These are phyloP conservation scores for Boletus reticulatus DNA, from an alignment of 768 basidiomycete species.

Conservation along the genomic window DNA sequence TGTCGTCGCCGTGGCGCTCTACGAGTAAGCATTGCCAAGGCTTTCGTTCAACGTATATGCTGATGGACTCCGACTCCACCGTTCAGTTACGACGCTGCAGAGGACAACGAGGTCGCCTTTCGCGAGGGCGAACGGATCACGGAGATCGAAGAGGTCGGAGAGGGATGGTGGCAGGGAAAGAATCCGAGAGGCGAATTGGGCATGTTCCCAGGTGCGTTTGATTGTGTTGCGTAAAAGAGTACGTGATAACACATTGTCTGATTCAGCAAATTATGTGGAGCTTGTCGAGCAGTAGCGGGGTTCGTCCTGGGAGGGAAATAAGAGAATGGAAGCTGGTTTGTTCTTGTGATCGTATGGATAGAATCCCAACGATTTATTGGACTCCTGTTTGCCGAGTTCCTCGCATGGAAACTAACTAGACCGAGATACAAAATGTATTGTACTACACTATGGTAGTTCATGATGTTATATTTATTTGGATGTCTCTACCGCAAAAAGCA, in stretches of 20 bases:
- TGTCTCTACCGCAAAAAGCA: too few relatives aligned
- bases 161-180: slow-evolving; percentile 89
- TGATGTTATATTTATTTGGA: too few relatives aligned
- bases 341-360: too few relatives aligned
- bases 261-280: slow-evolving; percentile 21
- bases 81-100: slow-evolving; percentile 79
- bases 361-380: too few relatives aligned
- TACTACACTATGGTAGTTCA: too few relatives aligned
- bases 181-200: slow-evolving; percentile 55
- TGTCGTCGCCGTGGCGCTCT: slow-evolving; percentile 60
- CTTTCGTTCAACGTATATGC: background rate
- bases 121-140: slow-evolving; percentile 76
- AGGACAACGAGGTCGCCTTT: slow-evolving; percentile 91
- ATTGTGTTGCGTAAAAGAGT: too few relatives aligned
- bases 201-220: slow-evolving; percentile 65
- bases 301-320: background rate
- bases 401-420: too few relatives aligned
- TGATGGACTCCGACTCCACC: background rate
- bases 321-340: background rate
- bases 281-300: slow-evolving; percentile 4
- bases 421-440: too few relatives aligned
- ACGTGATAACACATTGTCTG: background rate
- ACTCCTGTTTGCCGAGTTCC: too few relatives aligned
- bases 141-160: slow-evolving; percentile 75
- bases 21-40: slow-evolving; percentile 51